These are phyloP conservation scores for Polysphondylium violaceum DNA, from an alignment of 78 protist species.

Conservation along the genomic window DNA sequence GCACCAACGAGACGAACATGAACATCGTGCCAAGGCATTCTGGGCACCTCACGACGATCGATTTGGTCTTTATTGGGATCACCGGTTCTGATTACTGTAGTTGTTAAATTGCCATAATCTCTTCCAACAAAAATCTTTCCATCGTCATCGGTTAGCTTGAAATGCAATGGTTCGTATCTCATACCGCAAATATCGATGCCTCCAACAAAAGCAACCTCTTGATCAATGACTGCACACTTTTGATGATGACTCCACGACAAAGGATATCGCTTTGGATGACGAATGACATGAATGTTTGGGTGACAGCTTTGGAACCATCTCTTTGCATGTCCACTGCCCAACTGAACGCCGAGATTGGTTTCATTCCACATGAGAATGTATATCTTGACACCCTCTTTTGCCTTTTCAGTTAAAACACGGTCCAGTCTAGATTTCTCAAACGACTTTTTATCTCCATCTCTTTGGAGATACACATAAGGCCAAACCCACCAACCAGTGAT, in stretches of 20 bases:
- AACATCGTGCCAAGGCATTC: slow-evolving; percentile 98
- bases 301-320: slow-evolving; percentile 49
- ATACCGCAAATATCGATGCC: slow-evolving; percentile 90
- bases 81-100: slow-evolving; percentile 6
- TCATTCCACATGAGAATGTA: slow-evolving; percentile 76
- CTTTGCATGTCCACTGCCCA: slow-evolving; percentile 38
- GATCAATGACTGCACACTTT: slow-evolving; percentile 86
- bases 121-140: slow-evolving; percentile 43
- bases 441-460: neutral
- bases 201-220: slow-evolving; percentile 86
- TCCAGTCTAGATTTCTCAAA: slow-evolving; percentile 65
- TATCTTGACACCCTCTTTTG: slow-evolving; percentile 77
- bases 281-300: slow-evolving; percentile 36
- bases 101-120: slow-evolving; percentile 52
- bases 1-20: slow-evolving; percentile 75
- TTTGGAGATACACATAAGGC: slow-evolving; percentile 52
- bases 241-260: slow-evolving; percentile 89
- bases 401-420: slow-evolving; percentile 51
- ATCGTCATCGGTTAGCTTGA: slow-evolving; percentile 21
- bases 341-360: slow-evolving; percentile 62
- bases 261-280: slow-evolving; percentile 67
- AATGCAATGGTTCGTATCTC: slow-evolving; percentile 80
- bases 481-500: slow-evolving; percentile 83
- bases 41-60: slow-evolving; percentile 27
- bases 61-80: slow-evolving; percentile 50